Base-by-base conservation (phyloP, 306 rosid species). In the Malus asiatica region DNA sequence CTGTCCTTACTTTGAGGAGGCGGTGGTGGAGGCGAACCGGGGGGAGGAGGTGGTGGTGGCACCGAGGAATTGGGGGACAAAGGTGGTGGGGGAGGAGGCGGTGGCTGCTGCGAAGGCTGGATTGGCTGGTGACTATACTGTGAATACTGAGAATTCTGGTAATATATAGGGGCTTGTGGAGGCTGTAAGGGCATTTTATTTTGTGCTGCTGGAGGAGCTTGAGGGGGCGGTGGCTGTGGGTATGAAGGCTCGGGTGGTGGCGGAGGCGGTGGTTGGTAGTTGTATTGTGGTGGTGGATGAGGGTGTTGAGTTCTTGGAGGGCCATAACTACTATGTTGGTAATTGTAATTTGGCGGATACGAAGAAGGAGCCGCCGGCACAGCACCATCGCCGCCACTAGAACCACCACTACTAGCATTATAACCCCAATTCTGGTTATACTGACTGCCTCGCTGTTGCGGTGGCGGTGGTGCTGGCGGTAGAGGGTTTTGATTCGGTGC, bases 21-120 rank as follows among this genome's bases (percentile, higher is more conserved):
- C 74, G 94, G 94, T 10, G 93, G 95, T 4, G 90, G 90, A 0
- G 97, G 94, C 15, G 93, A 87, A 61, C 82, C 74, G 0, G 88
- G 90, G 2, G 96, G 97, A 5, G 94, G 98, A 0, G 97, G 98
- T 0, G 96, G 98, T 0, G 93, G 98, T 1, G 93, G 97, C 58
- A 89, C 52, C 19, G 94, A 85, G 38, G 86, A 79, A 32, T 77
- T 84, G 3, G 92, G 97, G 20, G 91, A 86, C 14, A 85, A 75
- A 30, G 96, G 96, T 1, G 89, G 96, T 0, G 92, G 93, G 2
- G 88, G 90, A 0, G 95, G 93, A 2, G 83, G 90, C 8, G 81
- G 82, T 0, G 82, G 88, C 78, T 68, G 72, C 42, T 57, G 89
- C 57, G 75, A 52, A 75, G 88, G 86, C 75, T 83, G 96, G 69